These are phyloP conservation scores for Rhizoctonia solani DNA, from an alignment of 1,284 basidiomycete genomes.

Conservation along the genomic window DNA sequence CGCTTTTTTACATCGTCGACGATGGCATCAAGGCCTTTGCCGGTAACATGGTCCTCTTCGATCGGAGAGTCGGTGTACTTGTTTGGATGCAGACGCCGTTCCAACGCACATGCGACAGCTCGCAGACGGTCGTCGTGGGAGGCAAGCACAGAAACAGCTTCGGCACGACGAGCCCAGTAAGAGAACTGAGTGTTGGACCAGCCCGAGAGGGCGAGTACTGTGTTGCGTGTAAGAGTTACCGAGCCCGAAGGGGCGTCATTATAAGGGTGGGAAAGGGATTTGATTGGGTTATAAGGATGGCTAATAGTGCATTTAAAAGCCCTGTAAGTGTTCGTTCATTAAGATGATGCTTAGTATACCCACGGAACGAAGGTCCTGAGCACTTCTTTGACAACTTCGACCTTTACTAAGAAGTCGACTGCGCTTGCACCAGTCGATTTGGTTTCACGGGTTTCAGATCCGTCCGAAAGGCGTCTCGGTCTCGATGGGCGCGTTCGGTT, in stretches of 20 bases:
- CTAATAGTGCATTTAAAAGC: constrained; percentile 41
- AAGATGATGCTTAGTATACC: constrained; percentile 40
- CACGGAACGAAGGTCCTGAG: constrained; percentile 55
- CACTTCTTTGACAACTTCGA: constrained; percentile 57
- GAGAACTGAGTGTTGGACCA: constrained; percentile 60
- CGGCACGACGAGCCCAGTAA: constrained; percentile 55
- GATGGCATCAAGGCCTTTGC: constrained; percentile 55
- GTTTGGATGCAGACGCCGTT: constrained; percentile 47
- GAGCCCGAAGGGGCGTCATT: constrained; percentile 49
- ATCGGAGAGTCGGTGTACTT: constrained; percentile 35
- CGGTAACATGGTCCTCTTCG: constrained; percentile 40
- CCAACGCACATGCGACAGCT: constrained; percentile 50
- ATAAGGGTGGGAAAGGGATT: constrained; percentile 52
- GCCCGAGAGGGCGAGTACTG: constrained; percentile 53
- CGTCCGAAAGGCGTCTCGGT: constrained; percentile 29
- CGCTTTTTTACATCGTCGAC: constrained; percentile 57
- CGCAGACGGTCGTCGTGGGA: constrained; percentile 49
- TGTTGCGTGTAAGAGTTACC: constrained; percentile 54
- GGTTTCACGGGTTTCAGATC: constrained; percentile 26
- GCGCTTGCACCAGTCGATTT: constrained; percentile 50
- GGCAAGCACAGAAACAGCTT: constrained; percentile 54
- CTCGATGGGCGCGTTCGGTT: constrained; percentile 45
- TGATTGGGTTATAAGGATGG: constrained; percentile 57
- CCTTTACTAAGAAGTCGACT: constrained; percentile 58
- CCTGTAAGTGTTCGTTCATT: constrained; percentile 3